Evolutionary conservation across 495 filamentous ascomycete species (phyloP).

Genomic region (Jackrogersella minutella): DNA sequence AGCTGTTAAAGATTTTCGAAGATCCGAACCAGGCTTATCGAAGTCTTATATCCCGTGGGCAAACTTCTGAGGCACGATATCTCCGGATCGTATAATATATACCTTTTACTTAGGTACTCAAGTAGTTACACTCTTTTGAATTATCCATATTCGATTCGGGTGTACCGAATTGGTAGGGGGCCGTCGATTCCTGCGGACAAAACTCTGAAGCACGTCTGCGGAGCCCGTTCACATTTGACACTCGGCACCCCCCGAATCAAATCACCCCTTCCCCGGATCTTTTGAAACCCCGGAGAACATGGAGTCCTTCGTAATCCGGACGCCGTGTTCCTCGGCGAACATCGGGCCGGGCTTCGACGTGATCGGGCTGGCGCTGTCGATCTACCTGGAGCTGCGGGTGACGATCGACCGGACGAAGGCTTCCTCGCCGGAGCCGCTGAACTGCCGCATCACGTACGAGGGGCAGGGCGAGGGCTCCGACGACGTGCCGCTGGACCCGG

Average conservation of each 20-base stretch:
- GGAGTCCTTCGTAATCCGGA: conserved; percentile 67
- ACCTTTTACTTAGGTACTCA: no score
- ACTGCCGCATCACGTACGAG: conserved; percentile 90
- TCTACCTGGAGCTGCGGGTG: conserved; percentile 86
- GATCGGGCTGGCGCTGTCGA: conserved; percentile 89
- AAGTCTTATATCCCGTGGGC: no score
- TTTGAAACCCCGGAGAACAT: no score
- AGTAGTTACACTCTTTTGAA: no score
- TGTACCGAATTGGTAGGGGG: no score
- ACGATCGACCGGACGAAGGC: conserved; percentile 65
- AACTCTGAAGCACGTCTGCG: not conserved
- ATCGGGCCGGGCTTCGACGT: conserved; percentile 98
- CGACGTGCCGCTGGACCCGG: conserved; percentile 77
- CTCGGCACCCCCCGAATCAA: no score
- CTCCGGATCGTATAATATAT: no score
- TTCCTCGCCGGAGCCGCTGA: conserved; percentile 69
- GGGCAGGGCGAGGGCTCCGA: conserved; percentile 76
- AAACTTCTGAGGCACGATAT: no score
- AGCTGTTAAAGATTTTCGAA: not conserved
- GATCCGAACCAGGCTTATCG: no score
- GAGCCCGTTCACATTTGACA: not conserved
- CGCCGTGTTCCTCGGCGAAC: conserved; percentile 92
- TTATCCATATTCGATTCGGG: no score
- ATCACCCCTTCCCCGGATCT: no score
- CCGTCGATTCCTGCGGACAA: not conserved